Base-by-base conservation (phyloP, 2,329 filamentous ascomycete genomes). In the Cladosporium colombiae region DNA sequence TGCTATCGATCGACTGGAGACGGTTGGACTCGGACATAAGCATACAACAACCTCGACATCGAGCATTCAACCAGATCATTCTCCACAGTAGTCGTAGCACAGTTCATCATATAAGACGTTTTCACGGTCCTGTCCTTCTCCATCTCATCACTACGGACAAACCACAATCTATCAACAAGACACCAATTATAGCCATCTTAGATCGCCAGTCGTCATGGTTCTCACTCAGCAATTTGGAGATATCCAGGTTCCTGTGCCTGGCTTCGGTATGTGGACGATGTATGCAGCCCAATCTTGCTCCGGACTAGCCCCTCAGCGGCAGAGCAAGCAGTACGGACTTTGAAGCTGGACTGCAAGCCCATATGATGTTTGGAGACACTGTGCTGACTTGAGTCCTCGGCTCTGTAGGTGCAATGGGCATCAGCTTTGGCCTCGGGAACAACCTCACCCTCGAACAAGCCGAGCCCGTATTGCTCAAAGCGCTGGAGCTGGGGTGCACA, bases 401-500 rank as follows among this genome's bases (percentile, higher is more conserved):
- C 33, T 14, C 13, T 14, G 33, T 35, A 35, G 33, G 33, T 23
- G 81, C 81, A 13, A 84, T 84, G 82, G 82, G 83, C 8, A 70
- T 84, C 14, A 82, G 76, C 67, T 79, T 78, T 65, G 80, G 77
- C 3, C 55, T 83, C 23, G 81, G 82, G 5, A 77, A 58, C 44
- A 80, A 81, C 65, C 68, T 83, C 3, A 79, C 68, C 33, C 69
- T 77, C 0, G 81, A 83, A 62, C 68, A 84, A 68, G 81, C 82
- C 5, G 82, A 84, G 67, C 81, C 81, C 1, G 81, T 84, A 0
- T 74, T 84, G 0, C 67, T 83, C 27, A 84, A 84, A 67, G 82
- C 82, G 0, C 76, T 84, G 35, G 72, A 74, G 58, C 66, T 73
- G 1, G 71, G 70, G 3, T 71, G 70, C 46, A 74, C 70, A 2